These are phyloP conservation scores for Haberlea rhodopensis DNA, from an alignment of 257 asterid genomes.

Conservation along the genomic window DNA sequence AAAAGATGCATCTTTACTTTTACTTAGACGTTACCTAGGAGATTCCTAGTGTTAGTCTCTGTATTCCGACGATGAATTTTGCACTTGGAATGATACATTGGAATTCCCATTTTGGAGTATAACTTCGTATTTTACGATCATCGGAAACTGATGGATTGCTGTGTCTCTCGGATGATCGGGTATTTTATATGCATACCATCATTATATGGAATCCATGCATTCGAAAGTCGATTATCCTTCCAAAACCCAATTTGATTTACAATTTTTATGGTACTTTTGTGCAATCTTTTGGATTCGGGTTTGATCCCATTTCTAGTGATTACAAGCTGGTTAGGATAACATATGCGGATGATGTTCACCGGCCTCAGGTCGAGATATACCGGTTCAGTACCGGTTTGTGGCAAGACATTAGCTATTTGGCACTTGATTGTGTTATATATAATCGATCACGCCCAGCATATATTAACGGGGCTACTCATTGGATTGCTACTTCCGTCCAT, in stretches of 20 bases:
- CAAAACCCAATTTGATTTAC: slow-evolving; percentile 38
- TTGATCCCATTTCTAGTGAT: slow-evolving; percentile 32
- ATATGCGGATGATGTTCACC: slow-evolving; percentile 22
- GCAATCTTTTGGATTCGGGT: slow-evolving; percentile 49
- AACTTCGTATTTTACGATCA: slow-evolving; percentile 38
- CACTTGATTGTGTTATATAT: slow-evolving; percentile 24
- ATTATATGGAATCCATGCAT: slow-evolving; percentile 48
- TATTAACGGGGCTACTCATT: slow-evolving; percentile 35
- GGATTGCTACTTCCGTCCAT: slow-evolving; percentile 33
- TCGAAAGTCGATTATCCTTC: slow-evolving; percentile 35
- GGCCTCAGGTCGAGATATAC: slow-evolving; percentile 44
- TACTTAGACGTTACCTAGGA: slow-evolving; percentile 32
- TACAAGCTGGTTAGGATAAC: slow-evolving; percentile 43
- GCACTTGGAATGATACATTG: neutral
- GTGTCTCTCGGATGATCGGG: slow-evolving; percentile 50
- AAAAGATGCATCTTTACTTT: slow-evolving; percentile 18
- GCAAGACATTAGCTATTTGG: slow-evolving; percentile 35
- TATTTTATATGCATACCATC: slow-evolving; percentile 29
- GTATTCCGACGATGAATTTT: slow-evolving; percentile 26
- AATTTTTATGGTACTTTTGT: slow-evolving; percentile 32
- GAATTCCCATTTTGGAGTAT: slow-evolving; percentile 39
- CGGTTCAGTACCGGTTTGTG: slow-evolving; percentile 40
- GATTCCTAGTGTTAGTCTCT: slow-evolving; percentile 34
- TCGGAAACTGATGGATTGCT: slow-evolving; percentile 53
- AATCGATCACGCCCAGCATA: slow-evolving; percentile 26